Conservation (phyloP, 495 filamentous ascomycete genomes). For the Bacidia rubella region DNA sequence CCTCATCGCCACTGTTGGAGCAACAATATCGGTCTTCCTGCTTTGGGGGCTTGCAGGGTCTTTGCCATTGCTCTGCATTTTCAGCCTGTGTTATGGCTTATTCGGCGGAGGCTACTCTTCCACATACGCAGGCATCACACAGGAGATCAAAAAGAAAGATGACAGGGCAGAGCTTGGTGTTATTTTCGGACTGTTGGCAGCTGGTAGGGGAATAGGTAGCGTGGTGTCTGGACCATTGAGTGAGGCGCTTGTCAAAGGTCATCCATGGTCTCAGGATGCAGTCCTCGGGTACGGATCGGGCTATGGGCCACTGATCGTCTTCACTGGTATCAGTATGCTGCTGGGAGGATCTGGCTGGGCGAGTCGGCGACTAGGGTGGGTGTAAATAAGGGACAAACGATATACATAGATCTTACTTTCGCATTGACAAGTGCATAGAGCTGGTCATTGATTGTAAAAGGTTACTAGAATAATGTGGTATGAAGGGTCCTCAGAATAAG, state of each 20-base stretch:
- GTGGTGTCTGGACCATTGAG: constrained; percentile 48
- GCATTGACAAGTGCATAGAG: no score
- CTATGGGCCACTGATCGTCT: constrained; percentile 33
- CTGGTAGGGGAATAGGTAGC: constrained; percentile 53
- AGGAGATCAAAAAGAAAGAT: constrained; percentile 35
- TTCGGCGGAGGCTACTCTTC: constrained; percentile 51
- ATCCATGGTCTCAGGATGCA: constrained; percentile 19
- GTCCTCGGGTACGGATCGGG: constrained; percentile 26
- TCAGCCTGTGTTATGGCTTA: constrained; percentile 54
- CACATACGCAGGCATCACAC: constrained; percentile 50
- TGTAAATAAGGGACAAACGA: constrained; percentile 1
- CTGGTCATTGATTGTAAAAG: no score
- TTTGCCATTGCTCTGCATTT: constrained; percentile 46
- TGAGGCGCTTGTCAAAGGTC: constrained; percentile 35
- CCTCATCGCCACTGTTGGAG: constrained; percentile 43
- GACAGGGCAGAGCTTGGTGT: constrained; percentile 40
- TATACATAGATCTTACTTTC: no score
- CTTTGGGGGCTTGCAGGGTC: constrained; percentile 50
- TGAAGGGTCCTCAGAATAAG: no score
- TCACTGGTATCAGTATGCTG: constrained; percentile 28
- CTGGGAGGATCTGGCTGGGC: constrained; percentile 14
- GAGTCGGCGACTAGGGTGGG: constrained; percentile 11
- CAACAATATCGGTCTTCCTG: constrained; percentile 45
- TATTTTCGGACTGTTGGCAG: constrained; percentile 49
- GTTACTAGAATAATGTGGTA: no score